Percentiles rank a stretch among this genome's conserved stretches.
Evolutionary conservation across 2,329 filamentous ascomycete genomes (phyloP).

Genomic region (Botryotinia globosa): DNA sequence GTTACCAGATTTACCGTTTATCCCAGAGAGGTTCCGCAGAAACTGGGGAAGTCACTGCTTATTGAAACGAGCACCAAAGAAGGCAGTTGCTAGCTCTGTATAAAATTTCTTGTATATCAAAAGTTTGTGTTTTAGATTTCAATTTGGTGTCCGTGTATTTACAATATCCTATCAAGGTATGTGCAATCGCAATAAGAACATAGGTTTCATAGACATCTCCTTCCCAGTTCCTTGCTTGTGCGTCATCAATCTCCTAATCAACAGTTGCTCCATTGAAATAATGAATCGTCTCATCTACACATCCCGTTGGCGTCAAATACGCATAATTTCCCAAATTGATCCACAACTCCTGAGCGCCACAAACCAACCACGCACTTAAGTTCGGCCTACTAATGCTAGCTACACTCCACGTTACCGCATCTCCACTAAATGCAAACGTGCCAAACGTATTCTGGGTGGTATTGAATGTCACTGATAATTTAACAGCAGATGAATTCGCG

Average conservation of each 20-base stretch:
- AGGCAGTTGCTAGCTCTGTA: constrained; percentile 4
- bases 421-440: constrained; percentile 56
- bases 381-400: constrained; percentile 52
- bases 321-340: constrained; percentile 58
- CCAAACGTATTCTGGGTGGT: constrained; percentile 52
- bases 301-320: constrained; percentile 56
- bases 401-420: constrained; percentile 54
- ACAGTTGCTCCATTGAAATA: constrained; percentile 44
- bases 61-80: constrained; percentile 53
- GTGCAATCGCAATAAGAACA: constrained; percentile 5
- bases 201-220: not conserved
- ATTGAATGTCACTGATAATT: constrained; percentile 51
- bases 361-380: constrained; percentile 58
- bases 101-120: constrained; percentile 5
- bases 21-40: constrained; percentile 68
- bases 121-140: not conserved
- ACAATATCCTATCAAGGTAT: constrained; percentile 6
- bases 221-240: not conserved
- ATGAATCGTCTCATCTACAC: constrained; percentile 56
- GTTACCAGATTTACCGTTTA: constrained; percentile 68
- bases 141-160: not conserved
- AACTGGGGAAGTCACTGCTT: constrained; percentile 90
- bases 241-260: constrained; percentile 8
- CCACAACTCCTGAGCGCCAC: constrained; percentile 49
- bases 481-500: constrained; percentile 45